phyloP scores from a whole-genome alignment of 2,329 filamentous ascomycete genomes.

The Xenoacremonium recifei region DNA sequence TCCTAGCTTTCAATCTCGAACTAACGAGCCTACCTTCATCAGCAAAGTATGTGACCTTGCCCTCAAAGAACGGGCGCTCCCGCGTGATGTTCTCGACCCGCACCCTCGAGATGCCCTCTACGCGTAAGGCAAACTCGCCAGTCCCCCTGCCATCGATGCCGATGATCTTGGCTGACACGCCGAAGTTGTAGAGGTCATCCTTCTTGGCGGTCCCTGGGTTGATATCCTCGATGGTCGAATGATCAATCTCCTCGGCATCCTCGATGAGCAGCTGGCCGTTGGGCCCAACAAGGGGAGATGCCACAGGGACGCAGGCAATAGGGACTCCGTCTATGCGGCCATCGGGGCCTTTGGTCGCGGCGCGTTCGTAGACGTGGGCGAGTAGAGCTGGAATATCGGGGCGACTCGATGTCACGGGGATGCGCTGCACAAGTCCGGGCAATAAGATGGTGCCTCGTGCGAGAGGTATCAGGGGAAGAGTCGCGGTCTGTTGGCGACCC shows the following conservation, averaged over 20 bases:
- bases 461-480: slow-evolving; percentile 77
- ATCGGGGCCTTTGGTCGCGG: slow-evolving; percentile 64
- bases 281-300: slow-evolving; percentile 68
- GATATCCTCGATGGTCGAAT: slow-evolving; percentile 42
- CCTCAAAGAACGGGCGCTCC: slow-evolving; percentile 85
- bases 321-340: slow-evolving; percentile 66
- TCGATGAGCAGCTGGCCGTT: slow-evolving; percentile 76
- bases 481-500: slow-evolving; percentile 41
- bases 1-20: slow-evolving; percentile 1
- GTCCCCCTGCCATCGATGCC: slow-evolving; percentile 74
- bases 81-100: slow-evolving; percentile 63
- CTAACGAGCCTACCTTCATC: slow-evolving; percentile 59
- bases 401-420: slow-evolving; percentile 75
- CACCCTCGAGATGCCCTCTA: slow-evolving; percentile 81
- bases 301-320: slow-evolving; percentile 84
- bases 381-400: slow-evolving; percentile 87
- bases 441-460: slow-evolving; percentile 78
- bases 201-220: slow-evolving; percentile 61
- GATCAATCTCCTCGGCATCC: slow-evolving; percentile 54
- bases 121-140: slow-evolving; percentile 77
- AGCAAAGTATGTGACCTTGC: slow-evolving; percentile 67
- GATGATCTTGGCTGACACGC: slow-evolving; percentile 76
- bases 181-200: slow-evolving; percentile 77
- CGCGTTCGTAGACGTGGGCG: slow-evolving; percentile 77
- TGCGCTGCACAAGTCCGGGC: slow-evolving; percentile 80